Evolutionary conservation across 305 asterid genomes (phyloP).

Genomic region (Fraxinus dipetala): DNA sequence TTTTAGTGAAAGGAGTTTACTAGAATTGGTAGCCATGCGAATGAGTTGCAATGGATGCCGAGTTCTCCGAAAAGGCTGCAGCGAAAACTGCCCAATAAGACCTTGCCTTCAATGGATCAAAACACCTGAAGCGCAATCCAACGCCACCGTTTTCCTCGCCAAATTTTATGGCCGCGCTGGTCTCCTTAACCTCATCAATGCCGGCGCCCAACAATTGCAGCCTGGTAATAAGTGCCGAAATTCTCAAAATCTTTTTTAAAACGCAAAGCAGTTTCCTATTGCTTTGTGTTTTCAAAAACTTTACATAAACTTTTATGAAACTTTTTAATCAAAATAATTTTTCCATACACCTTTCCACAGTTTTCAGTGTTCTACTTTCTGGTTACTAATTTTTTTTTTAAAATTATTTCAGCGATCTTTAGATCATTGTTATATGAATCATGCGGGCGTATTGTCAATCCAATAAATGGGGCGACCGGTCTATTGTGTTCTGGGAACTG

Average conservation of each 20-base stretch:
- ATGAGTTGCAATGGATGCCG: slow-evolving; percentile 89
- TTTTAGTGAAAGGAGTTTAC: not conserved
- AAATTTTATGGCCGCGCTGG: slow-evolving; percentile 94
- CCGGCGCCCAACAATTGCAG: slow-evolving; percentile 61
- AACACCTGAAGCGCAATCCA: slow-evolving; percentile 59
- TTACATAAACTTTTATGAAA: not conserved
- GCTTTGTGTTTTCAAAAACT: not conserved
- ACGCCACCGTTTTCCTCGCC: slow-evolving; percentile 82
- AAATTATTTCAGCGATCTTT: slow-evolving; percentile 47
- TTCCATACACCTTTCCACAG: not conserved
- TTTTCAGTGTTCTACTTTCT: not conserved
- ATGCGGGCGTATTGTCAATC: slow-evolving; percentile 79
- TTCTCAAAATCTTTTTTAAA: not conserved
- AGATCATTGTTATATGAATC: slow-evolving; percentile 77
- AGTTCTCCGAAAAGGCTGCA: slow-evolving; percentile 78
- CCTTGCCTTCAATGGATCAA: slow-evolving; percentile 78
- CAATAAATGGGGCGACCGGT: slow-evolving; percentile 81
- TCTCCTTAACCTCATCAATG: slow-evolving; percentile 73
- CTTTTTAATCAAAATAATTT: not conserved
- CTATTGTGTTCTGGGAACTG: slow-evolving; percentile 62
- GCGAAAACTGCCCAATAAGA: slow-evolving; percentile 58
- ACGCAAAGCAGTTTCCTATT: not conserved
- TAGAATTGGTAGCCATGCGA: slow-evolving; percentile 37
- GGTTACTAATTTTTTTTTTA: not conserved
- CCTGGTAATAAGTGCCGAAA: slow-evolving; percentile 45